A percentile compares a stretch with the other conserved stretches of the same genome.
Evolutionary conservation across 441 rosid genomes (phyloP).

Genomic region (Dalechampia spathulata): DNA sequence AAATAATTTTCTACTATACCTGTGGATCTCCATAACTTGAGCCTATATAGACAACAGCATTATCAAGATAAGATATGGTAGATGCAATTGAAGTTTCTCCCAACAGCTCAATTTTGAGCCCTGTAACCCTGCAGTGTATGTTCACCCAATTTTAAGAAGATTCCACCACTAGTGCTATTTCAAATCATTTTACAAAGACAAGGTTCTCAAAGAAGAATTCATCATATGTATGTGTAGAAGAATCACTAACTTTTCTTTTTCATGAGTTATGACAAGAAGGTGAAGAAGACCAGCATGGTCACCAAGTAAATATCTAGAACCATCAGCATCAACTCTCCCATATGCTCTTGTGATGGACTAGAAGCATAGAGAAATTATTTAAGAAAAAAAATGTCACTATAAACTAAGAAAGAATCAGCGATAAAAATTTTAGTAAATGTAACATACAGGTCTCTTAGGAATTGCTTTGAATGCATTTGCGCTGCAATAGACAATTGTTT

Average conservation of each 20-base stretch:
- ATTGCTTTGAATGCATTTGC: slow-evolving; percentile 88
- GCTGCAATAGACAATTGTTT: slow-evolving; percentile 90
- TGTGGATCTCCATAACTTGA: slow-evolving; percentile 99
- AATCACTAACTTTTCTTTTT: slow-evolving; percentile 85
- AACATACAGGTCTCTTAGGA: slow-evolving; percentile 84
- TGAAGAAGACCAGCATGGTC: slow-evolving; percentile 95
- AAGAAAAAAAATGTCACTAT: too few species aligned
- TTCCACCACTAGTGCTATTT: not conserved
- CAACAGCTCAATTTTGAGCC: slow-evolving; percentile 88
- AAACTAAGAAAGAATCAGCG: too few species aligned
- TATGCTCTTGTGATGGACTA: slow-evolving; percentile 96
- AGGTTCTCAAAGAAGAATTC: slow-evolving; percentile 5
- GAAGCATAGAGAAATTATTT: slow-evolving; percentile 18
- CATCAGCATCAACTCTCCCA: slow-evolving; percentile 99
- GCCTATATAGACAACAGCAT: slow-evolving; percentile 88
- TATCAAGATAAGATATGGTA: slow-evolving; percentile 90
- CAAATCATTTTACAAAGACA: not conserved
- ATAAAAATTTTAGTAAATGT: too few species aligned
- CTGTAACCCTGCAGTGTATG: slow-evolving; percentile 95
- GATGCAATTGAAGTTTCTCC: slow-evolving; percentile 98
- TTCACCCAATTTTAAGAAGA: slow-evolving; percentile 16
- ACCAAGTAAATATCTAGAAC: slow-evolving; percentile 97
- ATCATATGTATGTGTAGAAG: slow-evolving; percentile 7
- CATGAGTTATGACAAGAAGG: slow-evolving; percentile 94
- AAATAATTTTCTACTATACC: too few species aligned